phyloP scores from a whole-genome alignment of 2,329 filamentous ascomycete genomes.

The Cryphonectria nitschkei region DNA sequence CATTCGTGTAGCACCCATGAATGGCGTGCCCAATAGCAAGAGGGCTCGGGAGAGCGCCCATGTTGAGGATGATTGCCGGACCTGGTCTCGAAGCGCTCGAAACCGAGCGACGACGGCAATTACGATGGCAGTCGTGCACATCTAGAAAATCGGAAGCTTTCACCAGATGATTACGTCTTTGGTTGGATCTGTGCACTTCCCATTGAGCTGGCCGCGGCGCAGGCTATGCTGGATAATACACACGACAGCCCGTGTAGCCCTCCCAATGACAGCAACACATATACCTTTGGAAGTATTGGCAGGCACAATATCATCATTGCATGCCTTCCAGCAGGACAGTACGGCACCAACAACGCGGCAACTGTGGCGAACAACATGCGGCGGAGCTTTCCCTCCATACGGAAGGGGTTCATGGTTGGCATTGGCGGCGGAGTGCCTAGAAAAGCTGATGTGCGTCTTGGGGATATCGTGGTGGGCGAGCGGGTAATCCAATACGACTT shows the following conservation, averaged over 20 bases:
- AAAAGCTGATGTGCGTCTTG: conserved; percentile 35
- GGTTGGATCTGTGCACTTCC: conserved; percentile 28
- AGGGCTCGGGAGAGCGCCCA: background rate
- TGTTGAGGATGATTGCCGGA: background rate
- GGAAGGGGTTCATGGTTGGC: conserved; percentile 40
- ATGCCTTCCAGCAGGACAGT: conserved; percentile 34
- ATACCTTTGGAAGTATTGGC: conserved; percentile 16
- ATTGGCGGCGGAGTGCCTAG: conserved; percentile 40
- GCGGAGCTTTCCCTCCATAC: conserved; percentile 35
- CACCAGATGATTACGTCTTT: background rate
- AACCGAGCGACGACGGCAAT: background rate
- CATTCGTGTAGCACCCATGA: background rate
- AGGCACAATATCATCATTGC: conserved; percentile 32
- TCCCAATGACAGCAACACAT: conserved; percentile 5
- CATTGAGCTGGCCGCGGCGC: conserved; percentile 23
- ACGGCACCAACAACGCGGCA: conserved; percentile 35
- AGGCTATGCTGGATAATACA: conserved; percentile 19
- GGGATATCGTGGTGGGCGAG: conserved; percentile 39
- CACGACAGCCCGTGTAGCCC: background rate
- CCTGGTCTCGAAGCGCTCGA: background rate
- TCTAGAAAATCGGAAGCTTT: background rate
- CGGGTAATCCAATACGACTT: conserved; percentile 40
- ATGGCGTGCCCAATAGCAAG: background rate
- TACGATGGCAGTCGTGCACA: background rate
- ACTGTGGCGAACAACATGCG: conserved; percentile 35